These are phyloP conservation scores for Lactarius sanguifluus DNA, from an alignment of 768 basidiomycete genomes.

Conservation along the genomic window DNA sequence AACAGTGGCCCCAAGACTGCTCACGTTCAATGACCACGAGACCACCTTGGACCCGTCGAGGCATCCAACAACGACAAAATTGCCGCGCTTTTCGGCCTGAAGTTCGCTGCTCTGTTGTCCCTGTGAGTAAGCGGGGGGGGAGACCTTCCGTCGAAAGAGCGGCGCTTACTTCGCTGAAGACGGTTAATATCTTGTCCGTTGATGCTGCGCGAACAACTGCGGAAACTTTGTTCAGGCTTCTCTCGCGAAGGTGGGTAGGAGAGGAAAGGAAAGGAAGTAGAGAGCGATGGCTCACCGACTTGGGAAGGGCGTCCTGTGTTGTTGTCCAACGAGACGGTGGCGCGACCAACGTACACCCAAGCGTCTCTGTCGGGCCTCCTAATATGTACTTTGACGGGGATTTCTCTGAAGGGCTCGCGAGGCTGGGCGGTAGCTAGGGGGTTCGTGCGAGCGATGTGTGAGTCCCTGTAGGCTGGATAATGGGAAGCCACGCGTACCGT, in stretches of 20 bases:
- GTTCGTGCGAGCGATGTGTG: conserved; percentile 8
- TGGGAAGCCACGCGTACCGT: conserved; percentile 14
- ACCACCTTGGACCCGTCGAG: conserved; percentile 72
- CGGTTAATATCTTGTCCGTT: conserved; percentile 64
- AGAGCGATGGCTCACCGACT: conserved; percentile 56
- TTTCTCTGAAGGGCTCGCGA: conserved; percentile 68
- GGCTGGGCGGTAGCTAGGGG: conserved; percentile 24
- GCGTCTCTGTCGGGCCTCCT: conserved; percentile 75
- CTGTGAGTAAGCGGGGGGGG: conserved; percentile 25
- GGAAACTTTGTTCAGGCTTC: background rate
- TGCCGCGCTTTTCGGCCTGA: conserved; percentile 84
- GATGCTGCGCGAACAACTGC: conserved; percentile 64
- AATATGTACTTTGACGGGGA: conserved; percentile 84
- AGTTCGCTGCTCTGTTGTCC: conserved; percentile 57
- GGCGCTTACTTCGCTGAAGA: conserved; percentile 64
- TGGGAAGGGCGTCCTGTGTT: conserved; percentile 72
- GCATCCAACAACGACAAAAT: conserved; percentile 81
- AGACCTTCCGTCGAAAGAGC: background rate
- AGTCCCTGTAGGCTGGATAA: background rate
- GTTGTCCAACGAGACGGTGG: conserved; percentile 71
- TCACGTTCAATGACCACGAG: conserved; percentile 83
- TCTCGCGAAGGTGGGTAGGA: background rate
- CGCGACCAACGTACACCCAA: conserved; percentile 81
- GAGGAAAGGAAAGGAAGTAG: background rate
- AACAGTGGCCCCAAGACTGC: conserved; percentile 31